Evolutionary conservation across 169 alveolate genomes (phyloP).

Genomic region (Plasmodium billcollinsi): DNA sequence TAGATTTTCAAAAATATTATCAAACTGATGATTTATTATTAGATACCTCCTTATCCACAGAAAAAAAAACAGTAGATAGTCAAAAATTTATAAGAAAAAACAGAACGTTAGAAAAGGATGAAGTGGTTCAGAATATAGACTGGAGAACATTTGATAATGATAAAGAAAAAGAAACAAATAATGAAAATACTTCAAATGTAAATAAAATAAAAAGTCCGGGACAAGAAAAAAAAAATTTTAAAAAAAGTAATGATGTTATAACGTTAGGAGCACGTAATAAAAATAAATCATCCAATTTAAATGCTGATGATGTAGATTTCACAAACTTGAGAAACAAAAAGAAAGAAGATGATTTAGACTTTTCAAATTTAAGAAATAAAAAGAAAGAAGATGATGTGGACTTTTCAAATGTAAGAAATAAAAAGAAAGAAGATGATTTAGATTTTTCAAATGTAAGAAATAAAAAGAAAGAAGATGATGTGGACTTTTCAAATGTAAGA

Average conservation of each 20-base stretch:
- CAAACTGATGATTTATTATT: conserved; percentile 62
- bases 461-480: conserved; percentile 22
- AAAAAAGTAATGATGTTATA: conserved; percentile 13
- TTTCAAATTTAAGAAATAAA: conserved; percentile 10
- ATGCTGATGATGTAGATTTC: conserved; percentile 38
- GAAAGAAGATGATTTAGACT: conserved; percentile 13
- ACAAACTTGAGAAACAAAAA: conserved; percentile 12
- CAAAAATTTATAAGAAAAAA: conserved; percentile 19
- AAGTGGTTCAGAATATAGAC: conserved; percentile 57
- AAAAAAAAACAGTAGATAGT: conserved; percentile 6
- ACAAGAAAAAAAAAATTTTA: conserved; percentile 23
- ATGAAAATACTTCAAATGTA: conserved; percentile 4
- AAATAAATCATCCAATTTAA: neutral
- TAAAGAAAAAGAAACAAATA: neutral
- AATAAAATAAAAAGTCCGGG: conserved; percentile 8
- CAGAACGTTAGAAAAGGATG: conserved; percentile 44
- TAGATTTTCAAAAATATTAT: conserved; percentile 56
- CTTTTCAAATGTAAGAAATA: neutral
- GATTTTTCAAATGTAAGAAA: conserved; percentile 2
- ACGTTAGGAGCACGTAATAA: neutral
- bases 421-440: conserved; percentile 7
- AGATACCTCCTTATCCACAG: conserved; percentile 3
- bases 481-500: conserved; percentile 12
- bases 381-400: neutral
- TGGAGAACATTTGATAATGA: conserved; percentile 57